Percentiles rank a stretch among this genome's conserved stretches.
Evolutionary conservation across 768 basidiomycete genomes (phyloP).

Genomic region (Tulasnella sp.): DNA sequence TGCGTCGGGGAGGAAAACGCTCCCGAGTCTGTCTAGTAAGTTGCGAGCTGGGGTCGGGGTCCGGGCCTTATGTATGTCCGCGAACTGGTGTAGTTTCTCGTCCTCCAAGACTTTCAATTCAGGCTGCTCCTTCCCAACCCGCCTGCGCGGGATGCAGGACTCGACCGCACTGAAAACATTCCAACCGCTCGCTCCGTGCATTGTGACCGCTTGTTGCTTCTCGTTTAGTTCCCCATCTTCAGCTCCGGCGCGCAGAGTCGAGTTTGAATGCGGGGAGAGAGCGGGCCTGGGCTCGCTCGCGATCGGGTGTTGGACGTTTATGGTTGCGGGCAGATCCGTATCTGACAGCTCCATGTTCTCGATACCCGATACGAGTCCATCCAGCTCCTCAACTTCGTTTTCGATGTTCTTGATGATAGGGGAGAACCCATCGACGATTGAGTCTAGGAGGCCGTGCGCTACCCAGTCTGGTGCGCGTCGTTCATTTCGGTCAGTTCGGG

Average conservation of each 20-base stretch:
- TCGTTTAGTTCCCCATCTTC: background rate
- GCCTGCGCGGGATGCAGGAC: background rate
- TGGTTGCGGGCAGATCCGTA: background rate
- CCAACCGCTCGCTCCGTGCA: background rate
- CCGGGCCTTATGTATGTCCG: background rate
- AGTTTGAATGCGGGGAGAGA: background rate
- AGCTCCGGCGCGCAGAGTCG: background rate
- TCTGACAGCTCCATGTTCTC: background rate
- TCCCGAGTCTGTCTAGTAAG: background rate
- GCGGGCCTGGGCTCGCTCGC: background rate
- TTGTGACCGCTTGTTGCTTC: background rate
- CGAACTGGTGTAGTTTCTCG: background rate
- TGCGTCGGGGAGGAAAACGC: background rate
- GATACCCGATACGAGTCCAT: slow-evolving; percentile 40
- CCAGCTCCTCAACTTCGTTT: slow-evolving; percentile 65
- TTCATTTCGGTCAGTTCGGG: too few relatives aligned
- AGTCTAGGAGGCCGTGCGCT: slow-evolving; percentile 83
- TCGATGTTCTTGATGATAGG: slow-evolving; percentile 74
- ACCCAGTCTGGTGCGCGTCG: slow-evolving; percentile 98
- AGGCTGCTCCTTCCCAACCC: background rate
- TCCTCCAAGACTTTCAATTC: background rate
- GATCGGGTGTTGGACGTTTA: background rate
- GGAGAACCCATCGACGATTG: slow-evolving; percentile 89
- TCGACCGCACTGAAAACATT: background rate
- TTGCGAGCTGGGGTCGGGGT: background rate